phyloP scores from a whole-genome alignment of 1,284 basidiomycete genomes.

The Athelia sp. region DNA sequence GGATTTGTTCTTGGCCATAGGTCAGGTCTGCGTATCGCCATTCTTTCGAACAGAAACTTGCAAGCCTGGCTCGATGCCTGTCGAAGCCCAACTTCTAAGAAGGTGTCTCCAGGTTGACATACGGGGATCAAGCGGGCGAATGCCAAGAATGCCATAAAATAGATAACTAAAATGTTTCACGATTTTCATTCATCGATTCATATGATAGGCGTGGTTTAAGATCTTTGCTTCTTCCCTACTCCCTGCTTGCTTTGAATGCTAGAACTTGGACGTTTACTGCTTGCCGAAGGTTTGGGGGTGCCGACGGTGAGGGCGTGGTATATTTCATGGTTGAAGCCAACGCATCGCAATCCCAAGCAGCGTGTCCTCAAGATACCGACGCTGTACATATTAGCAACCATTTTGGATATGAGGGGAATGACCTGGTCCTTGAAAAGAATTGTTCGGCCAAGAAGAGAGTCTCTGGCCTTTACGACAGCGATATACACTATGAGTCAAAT shows the following conservation, averaged over 20 bases:
- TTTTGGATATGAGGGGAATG: slow-evolving; percentile 9
- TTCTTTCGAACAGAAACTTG: slow-evolving; percentile 37
- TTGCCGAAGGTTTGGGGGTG: too few relatives aligned
- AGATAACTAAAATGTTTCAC: too few relatives aligned
- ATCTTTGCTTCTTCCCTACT: too few relatives aligned
- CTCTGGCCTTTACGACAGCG: background rate
- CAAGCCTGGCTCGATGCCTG: background rate
- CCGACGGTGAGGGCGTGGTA: background rate
- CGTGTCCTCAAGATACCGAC: slow-evolving; percentile 8
- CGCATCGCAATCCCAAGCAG: slow-evolving; percentile 19
- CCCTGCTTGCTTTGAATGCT: too few relatives aligned
- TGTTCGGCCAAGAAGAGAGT: slow-evolving; percentile 7
- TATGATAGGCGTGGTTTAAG: too few relatives aligned
- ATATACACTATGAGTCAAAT: too few relatives aligned
- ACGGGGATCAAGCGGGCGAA: slow-evolving; percentile 10
- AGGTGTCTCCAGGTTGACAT: slow-evolving; percentile 53
- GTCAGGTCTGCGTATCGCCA: slow-evolving; percentile 64
- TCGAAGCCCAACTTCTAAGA: slow-evolving; percentile 21
- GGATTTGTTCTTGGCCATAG: slow-evolving; percentile 75
- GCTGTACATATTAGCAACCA: background rate
- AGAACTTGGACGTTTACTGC: too few relatives aligned
- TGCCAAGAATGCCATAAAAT: too few relatives aligned
- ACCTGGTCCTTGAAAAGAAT: slow-evolving; percentile 18
- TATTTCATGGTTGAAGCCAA: slow-evolving; percentile 16
- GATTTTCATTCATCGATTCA: too few relatives aligned